These are phyloP conservation scores for Conticribra guillardii DNA, from an alignment of 108 stramenopile species.

Conservation along the genomic window DNA sequence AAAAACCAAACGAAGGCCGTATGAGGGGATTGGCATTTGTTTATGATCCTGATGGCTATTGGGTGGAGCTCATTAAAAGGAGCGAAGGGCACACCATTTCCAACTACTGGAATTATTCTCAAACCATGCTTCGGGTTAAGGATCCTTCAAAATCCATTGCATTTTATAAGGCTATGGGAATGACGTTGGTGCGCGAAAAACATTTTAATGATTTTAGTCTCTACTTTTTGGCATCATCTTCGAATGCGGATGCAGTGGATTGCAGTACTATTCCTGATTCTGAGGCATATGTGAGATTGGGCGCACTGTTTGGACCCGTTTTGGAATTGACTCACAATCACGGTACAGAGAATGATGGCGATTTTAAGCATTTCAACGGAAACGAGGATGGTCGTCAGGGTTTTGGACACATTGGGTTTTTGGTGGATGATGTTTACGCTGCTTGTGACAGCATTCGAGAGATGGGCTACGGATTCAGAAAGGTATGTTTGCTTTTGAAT, in stretches of 20 bases:
- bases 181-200: constrained; percentile 76
- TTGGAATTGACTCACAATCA: constrained; percentile 96
- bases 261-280: constrained; percentile 49
- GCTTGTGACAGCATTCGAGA: constrained; percentile 83
- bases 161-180: constrained; percentile 90
- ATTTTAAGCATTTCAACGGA: constrained; percentile 88
- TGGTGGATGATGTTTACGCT: constrained; percentile 95
- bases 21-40: constrained; percentile 94
- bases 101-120: constrained; percentile 85
- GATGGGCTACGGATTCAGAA: constrained; percentile 81
- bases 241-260: constrained; percentile 53
- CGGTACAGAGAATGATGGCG: constrained; percentile 86
- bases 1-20: constrained; percentile 94
- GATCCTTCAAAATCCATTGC: constrained; percentile 86
- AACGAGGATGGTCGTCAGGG: constrained; percentile 96
- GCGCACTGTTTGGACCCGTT: constrained; percentile 68
- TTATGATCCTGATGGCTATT: constrained; percentile 90
- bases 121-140: constrained; percentile 97
- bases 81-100: constrained; percentile 43
- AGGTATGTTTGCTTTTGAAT: constrained; percentile 44
- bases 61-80: constrained; percentile 83
- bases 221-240: constrained; percentile 90
- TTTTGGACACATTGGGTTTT: constrained; percentile 97
- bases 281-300: constrained; percentile 34
- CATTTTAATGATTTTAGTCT: constrained; percentile 92